Evolutionary conservation across 306 rosid species (phyloP).

Genomic region (Styphnolobium japonicum): DNA sequence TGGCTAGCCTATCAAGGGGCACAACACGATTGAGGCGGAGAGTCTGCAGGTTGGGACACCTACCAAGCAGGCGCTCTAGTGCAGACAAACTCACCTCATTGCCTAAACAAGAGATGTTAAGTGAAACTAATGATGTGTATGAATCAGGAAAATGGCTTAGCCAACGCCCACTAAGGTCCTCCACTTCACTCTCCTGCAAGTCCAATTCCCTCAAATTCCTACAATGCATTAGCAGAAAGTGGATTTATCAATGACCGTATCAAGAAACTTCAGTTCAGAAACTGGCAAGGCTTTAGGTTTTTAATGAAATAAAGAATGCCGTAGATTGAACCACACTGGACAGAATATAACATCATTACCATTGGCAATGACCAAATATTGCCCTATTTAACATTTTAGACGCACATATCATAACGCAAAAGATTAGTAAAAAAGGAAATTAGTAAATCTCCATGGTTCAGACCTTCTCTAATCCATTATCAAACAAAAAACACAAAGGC

Average conservation of each 20-base stretch:
- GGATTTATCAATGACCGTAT: neutral
- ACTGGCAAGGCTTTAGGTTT: neutral
- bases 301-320: neutral
- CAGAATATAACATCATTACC: neutral
- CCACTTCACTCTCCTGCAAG: conserved; percentile 90
- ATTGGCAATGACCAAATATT: neutral
- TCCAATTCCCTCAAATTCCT: conserved; percentile 89
- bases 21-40: conserved; percentile 83
- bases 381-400: neutral
- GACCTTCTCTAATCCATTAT: neutral
- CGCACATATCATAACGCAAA: neutral
- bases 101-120: conserved; percentile 74
- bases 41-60: conserved; percentile 77
- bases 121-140: conserved; percentile 80
- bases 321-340: neutral
- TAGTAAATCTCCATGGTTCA: neutral
- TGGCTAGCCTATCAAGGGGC: conserved; percentile 72
- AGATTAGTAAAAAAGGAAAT: neutral
- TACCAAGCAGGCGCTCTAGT: conserved; percentile 77
- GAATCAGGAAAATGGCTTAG: conserved; percentile 89
- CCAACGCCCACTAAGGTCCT: conserved; percentile 91
- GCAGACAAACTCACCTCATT: conserved; percentile 80
- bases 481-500: neutral
- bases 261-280: conserved; percentile 8
- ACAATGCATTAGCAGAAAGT: conserved; percentile 31